Conservation (phyloP, 2,329 filamentous ascomycete genomes). For the Didymella keratinophila region DNA sequence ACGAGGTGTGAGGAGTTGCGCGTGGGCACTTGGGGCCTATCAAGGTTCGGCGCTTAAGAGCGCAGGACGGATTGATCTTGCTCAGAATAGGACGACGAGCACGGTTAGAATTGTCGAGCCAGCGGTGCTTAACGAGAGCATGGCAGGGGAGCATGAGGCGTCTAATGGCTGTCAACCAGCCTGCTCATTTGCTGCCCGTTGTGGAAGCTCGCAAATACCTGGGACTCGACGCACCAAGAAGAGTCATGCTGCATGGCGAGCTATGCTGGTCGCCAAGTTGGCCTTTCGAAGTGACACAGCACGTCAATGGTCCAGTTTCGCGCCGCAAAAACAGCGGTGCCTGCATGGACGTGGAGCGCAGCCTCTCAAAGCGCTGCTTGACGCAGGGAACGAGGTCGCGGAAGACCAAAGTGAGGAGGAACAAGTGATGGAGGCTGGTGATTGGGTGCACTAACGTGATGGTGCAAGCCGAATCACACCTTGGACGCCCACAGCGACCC, state of each 20-base stretch:
- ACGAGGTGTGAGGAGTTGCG: conserved; percentile 41
- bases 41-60: conserved; percentile 50
- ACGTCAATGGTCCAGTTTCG: conserved; percentile 44
- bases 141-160: conserved; percentile 42
- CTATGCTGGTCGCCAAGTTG: conserved; percentile 42
- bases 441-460: conserved; percentile 29
- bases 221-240: conserved; percentile 40
- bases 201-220: conserved; percentile 38
- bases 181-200: conserved; percentile 39
- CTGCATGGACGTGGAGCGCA: conserved; percentile 42
- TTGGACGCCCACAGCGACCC: conserved; percentile 14
- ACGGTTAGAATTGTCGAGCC: conserved; percentile 37
- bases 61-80: conserved; percentile 44
- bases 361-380: conserved; percentile 37
- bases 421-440: conserved; percentile 18
- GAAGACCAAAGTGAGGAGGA: conserved; percentile 31
- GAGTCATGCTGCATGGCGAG: conserved; percentile 31
- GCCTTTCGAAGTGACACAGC: conserved; percentile 36
- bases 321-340: conserved; percentile 45
- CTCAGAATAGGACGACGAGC: conserved; percentile 48
- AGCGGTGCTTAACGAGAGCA: conserved; percentile 36
- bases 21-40: conserved; percentile 45
- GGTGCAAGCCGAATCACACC: conserved; percentile 25
- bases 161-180: conserved; percentile 42
- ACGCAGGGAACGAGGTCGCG: conserved; percentile 35